A percentile compares a stretch with the other conserved stretches of the same genome.
phyloP scores from a whole-genome alignment of 179 eudicot species.

The Spergularia azorica region DNA sequence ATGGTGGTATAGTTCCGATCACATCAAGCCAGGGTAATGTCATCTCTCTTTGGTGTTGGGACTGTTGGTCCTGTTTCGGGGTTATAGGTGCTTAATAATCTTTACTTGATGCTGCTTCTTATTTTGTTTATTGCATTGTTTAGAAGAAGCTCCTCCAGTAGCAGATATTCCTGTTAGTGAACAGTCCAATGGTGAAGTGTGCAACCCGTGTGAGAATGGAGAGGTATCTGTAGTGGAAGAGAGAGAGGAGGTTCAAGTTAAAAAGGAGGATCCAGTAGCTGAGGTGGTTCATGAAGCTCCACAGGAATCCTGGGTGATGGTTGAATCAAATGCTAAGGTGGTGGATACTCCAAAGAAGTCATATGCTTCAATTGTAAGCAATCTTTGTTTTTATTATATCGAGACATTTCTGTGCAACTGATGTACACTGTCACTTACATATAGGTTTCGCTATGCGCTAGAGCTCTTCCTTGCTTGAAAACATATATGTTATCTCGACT shows the following conservation, averaged over 20 bases:
- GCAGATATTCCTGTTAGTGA: conserved; percentile 52
- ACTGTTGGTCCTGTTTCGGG: background rate
- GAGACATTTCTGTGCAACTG: background rate
- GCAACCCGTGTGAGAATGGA: conserved; percentile 47
- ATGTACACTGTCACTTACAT: background rate
- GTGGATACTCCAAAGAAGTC: conserved; percentile 77
- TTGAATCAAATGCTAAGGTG: conserved; percentile 42
- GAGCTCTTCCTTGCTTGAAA: background rate
- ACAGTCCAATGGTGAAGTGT: conserved; percentile 53
- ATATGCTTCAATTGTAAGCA: conserved; percentile 93
- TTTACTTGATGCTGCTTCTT: background rate
- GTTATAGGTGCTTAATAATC: background rate
- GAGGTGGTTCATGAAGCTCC: conserved; percentile 68
- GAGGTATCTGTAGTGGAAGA: conserved; percentile 43
- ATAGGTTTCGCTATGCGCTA: background rate
- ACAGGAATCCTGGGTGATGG: conserved; percentile 38
- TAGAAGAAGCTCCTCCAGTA: conserved; percentile 40
- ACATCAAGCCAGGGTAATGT: conserved; percentile 50
- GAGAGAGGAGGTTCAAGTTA: conserved; percentile 19
- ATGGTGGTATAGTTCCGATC: conserved; percentile 36
- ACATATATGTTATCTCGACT: background rate
- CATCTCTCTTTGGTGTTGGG: background rate
- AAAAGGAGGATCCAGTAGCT: conserved; percentile 51
- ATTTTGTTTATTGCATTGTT: conserved; percentile 14
- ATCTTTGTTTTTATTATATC: background rate